Conservation (phyloP, 495 filamentous ascomycete genomes). For the Aspergillus homomorphus region DNA sequence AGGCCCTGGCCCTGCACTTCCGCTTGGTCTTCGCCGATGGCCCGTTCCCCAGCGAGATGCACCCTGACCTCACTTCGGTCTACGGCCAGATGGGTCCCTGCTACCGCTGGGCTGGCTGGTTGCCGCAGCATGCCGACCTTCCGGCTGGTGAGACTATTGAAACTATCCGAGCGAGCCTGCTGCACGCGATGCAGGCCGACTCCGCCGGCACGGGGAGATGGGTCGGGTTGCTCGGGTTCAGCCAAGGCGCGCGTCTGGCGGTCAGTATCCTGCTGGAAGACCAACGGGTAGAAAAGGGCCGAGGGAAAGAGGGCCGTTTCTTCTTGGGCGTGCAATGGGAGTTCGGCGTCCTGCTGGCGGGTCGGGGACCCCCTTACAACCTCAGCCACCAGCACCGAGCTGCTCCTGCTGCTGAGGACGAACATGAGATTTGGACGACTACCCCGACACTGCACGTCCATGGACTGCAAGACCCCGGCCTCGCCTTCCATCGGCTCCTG, state of each 20-base stretch:
- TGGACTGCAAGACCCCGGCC: conserved; percentile 1
- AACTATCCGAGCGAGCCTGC: neutral
- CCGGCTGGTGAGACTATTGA: neutral
- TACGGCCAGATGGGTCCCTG: conserved; percentile 57
- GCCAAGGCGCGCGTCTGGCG: conserved; percentile 59
- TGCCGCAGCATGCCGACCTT: neutral
- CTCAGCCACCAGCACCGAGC: neutral
- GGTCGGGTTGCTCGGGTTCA: conserved; percentile 55
- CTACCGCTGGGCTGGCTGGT: conserved; percentile 51
- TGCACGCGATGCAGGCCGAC: neutral
- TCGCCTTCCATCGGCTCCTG: neutral
- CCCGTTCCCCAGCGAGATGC: conserved; percentile 44
- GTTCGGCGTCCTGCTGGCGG: neutral
- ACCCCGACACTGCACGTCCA: neutral
- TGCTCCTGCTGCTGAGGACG: neutral
- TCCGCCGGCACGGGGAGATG: conserved; percentile 40
- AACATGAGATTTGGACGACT: neutral
- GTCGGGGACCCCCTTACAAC: neutral
- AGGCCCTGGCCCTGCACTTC: conserved; percentile 47
- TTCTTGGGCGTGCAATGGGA: neutral
- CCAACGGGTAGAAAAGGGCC: too few relatives aligned
- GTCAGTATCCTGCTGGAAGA: conserved; percentile 38
- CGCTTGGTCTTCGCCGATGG: conserved; percentile 59
- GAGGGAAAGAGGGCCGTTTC: too few relatives aligned
- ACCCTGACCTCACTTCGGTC: conserved; percentile 50